These are phyloP conservation scores for Euphrasia arctica DNA, from an alignment of 305 asterid species.

Conservation along the genomic window DNA sequence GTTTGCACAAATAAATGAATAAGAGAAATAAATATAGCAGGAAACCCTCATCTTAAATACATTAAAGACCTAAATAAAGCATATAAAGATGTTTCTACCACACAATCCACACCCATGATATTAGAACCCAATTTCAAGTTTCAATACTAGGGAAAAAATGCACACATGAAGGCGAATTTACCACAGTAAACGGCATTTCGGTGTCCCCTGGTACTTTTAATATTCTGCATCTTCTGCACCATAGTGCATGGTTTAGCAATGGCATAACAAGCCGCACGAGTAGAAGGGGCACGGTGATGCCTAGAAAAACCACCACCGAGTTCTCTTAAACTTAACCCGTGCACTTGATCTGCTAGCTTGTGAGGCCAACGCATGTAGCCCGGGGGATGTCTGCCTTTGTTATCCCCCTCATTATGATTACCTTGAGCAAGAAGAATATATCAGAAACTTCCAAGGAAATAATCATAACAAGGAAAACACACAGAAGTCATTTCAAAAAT, in stretches of 20 bases:
- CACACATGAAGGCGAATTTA: conserved; percentile 26
- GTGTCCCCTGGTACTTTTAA: conserved; percentile 82
- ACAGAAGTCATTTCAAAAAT: conserved; percentile 11
- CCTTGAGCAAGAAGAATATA: conserved; percentile 47
- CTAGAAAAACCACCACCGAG: conserved; percentile 94
- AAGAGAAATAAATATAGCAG: conserved; percentile 2
- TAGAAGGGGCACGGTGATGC: conserved; percentile 94
- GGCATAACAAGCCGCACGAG: conserved; percentile 91
- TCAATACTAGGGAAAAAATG: conserved; percentile 15
- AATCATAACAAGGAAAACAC: conserved; percentile 24
- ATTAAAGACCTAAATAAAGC: conserved; percentile 13
- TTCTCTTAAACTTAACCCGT: conserved; percentile 84
- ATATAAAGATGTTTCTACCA: conserved; percentile 1
- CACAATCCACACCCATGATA: conserved; percentile 22
- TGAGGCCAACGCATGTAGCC: conserved; percentile 92
- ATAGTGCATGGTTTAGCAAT: conserved; percentile 95
- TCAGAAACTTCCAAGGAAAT: conserved; percentile 27
- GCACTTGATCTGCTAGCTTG: conserved; percentile 87
- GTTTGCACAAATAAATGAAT: conserved; percentile 14
- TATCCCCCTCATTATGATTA: conserved; percentile 47
- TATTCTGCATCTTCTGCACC: conserved; percentile 93
- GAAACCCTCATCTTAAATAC: conserved; percentile 19
- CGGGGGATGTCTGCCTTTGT: conserved; percentile 52
- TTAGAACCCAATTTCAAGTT: conserved; percentile 14
- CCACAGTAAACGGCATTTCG: conserved; percentile 97